Base-by-base conservation (phyloP, 164 flowering plant species). In the Stephania yunnanensis region DNA sequence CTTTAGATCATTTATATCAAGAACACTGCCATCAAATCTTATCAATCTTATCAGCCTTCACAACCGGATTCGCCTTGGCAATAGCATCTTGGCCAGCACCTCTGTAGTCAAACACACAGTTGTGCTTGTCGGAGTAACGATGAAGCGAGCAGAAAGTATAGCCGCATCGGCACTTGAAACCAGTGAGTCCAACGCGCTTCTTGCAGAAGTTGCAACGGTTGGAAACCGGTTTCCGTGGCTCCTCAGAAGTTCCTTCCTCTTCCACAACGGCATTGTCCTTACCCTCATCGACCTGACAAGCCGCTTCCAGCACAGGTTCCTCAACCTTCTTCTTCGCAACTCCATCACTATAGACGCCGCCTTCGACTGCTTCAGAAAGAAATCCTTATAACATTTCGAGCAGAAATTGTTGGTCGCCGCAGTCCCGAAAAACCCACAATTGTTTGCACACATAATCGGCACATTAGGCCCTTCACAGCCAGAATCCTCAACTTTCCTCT, bases 101-200 rank as follows among this genome's bases (percentile, higher is more conserved):
- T 58, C 74, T 78, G 77, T 69, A 78, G 53, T 78, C 76, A 17
- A 74, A 78, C 52, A 36, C 0, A 70, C 80, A 78, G 70, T 58
- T 63, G 22, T 78, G 80, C 69, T 78, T 55, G 44, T 78, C 80
- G 8, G 76, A 30, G 48, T 73, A 74, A 7, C 80, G 76, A 70
- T 78, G 80, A 22, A 74, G n/a, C 7, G 76, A 58, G 45, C 80
- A 78, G 65, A 78, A 78, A 10, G 74, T 78, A 17, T 68, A 46
- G 5, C 70, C 80, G 7, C 80, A 78, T 12, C 77, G 70, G 73
- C 80, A 78, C 65, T 74, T 78, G 71, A 78, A 78, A 6, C 77
- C 80, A 1, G 73, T 78, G 19, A 78, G 66, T 13, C 80, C 80
- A 53, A 78, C 77, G 1, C 73, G 63, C 73, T 74, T 78, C 13